Conservation (phyloP, 495 filamentous ascomycete species). For the Friedmanniomyces endolithicus region DNA sequence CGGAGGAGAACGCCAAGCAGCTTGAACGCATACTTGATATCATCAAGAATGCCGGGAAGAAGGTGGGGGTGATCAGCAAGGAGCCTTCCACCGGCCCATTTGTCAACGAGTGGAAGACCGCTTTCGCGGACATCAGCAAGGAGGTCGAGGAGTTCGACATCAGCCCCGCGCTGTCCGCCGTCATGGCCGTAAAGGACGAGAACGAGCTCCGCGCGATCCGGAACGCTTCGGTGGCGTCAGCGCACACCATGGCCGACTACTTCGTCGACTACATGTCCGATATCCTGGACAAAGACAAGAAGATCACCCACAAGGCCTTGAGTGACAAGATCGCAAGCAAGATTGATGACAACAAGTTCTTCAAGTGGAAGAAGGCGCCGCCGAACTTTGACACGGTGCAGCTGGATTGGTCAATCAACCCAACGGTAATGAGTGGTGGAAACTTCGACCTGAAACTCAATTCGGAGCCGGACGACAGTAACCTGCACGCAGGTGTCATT, state of each 20-base stretch:
- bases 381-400: constrained; percentile 78
- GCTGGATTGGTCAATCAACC: constrained; percentile 85
- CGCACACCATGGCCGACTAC: constrained; percentile 81
- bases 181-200: constrained; percentile 91
- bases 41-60: constrained; percentile 82
- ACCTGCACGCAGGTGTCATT: constrained; percentile 88
- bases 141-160: constrained; percentile 88
- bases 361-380: constrained; percentile 74
- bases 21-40: constrained; percentile 68
- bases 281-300: constrained; percentile 87
- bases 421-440: constrained; percentile 90
- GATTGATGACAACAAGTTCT: constrained; percentile 85
- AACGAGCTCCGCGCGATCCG: constrained; percentile 87
- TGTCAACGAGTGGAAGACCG: constrained; percentile 87
- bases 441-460: constrained; percentile 79
- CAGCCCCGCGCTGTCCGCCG: constrained; percentile 60
- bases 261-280: constrained; percentile 97
- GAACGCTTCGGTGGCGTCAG: constrained; percentile 82
- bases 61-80: constrained; percentile 74
- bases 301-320: constrained; percentile 78
- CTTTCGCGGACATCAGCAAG: constrained; percentile 59
- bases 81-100: constrained; percentile 78
- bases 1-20: constrained; percentile 73
- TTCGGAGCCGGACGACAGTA: constrained; percentile 61
- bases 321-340: constrained; percentile 76